Percentiles rank a stretch among this genome's conserved stretches.
These are phyloP conservation scores for Blastocystis sp. DNA, from an alignment of 352 stramenopile genomes.

Conservation along the genomic window DNA sequence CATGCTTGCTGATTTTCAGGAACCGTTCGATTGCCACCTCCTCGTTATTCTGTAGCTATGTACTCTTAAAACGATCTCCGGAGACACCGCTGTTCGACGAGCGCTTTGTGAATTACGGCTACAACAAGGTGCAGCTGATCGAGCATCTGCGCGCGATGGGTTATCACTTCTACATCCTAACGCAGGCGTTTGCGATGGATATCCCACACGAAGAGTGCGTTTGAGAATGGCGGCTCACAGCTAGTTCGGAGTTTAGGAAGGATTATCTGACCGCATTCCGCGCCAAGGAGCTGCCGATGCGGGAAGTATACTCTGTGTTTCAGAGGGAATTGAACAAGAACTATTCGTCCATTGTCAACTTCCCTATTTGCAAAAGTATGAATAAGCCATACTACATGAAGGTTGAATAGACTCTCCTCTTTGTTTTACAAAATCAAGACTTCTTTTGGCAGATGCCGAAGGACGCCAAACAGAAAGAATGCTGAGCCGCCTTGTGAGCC, in stretches of 20 bases:
- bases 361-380: not conserved
- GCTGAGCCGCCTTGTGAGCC: conserved; percentile 7
- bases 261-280: not conserved
- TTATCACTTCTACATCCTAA: conserved; percentile 54
- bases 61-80: not conserved
- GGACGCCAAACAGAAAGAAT: not conserved
- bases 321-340: conserved; percentile 10
- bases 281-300: not conserved
- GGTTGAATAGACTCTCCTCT: not conserved
- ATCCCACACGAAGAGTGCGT: conserved; percentile 5
- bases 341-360: not conserved
- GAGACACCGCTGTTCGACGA: conserved; percentile 54
- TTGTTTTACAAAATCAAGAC: not conserved
- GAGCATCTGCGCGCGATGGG: conserved; percentile 38
- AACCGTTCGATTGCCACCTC: not conserved
- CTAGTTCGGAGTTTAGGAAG: conserved; percentile 31
- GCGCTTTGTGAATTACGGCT: not conserved
- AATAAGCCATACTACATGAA: not conserved
- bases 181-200: conserved; percentile 64
- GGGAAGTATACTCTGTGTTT: conserved; percentile 20
- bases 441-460: not conserved
- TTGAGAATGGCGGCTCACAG: not conserved
- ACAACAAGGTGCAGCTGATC: conserved; percentile 53
- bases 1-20: conserved; percentile 3
- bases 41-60: conserved; percentile 10